Conservation (phyloP, 441 rosid species). For the Pelargonium fulgidum region DNA sequence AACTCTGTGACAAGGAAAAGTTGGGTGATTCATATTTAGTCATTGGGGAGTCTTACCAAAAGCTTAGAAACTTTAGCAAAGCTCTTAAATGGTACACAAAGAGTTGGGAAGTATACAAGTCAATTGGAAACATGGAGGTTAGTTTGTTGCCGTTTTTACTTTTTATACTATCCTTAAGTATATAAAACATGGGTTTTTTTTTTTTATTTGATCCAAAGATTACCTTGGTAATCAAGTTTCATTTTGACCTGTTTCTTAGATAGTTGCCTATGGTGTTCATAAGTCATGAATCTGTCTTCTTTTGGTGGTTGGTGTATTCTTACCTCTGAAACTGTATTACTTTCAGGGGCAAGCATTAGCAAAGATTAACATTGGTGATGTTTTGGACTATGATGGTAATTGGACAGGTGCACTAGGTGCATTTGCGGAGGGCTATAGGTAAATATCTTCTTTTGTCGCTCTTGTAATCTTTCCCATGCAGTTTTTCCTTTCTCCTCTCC, state of each 20-base stretch:
- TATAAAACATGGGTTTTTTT: neutral
- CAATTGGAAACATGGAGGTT: constrained; percentile 83
- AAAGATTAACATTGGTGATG: constrained; percentile 75
- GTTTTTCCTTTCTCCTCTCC: neutral
- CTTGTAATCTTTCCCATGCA: constrained; percentile 1
- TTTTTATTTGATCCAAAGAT: neutral
- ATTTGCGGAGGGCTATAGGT: constrained; percentile 79
- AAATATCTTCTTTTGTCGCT: constrained; percentile 16
- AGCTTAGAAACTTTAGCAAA: constrained; percentile 68
- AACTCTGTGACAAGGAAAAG: constrained; percentile 81
- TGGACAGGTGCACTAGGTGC: constrained; percentile 71
- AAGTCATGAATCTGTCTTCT: neutral
- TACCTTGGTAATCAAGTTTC: constrained; percentile 10
- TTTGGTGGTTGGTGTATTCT: constrained; percentile 17
- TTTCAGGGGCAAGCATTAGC: constrained; percentile 89
- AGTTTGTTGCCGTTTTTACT: constrained; percentile 23
- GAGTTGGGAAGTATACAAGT: constrained; percentile 61
- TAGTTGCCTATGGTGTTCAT: constrained; percentile 5
- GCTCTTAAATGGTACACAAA: constrained; percentile 70
- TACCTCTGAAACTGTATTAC: constrained; percentile 19
- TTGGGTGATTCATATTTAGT: constrained; percentile 65
- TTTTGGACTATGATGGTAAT: constrained; percentile 63
- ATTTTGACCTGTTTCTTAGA: constrained; percentile 14
- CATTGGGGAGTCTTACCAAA: constrained; percentile 82
- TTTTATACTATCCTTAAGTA: neutral